phyloP scores from a whole-genome alignment of 495 filamentous ascomycete species.

The Penicillium argentinense region DNA sequence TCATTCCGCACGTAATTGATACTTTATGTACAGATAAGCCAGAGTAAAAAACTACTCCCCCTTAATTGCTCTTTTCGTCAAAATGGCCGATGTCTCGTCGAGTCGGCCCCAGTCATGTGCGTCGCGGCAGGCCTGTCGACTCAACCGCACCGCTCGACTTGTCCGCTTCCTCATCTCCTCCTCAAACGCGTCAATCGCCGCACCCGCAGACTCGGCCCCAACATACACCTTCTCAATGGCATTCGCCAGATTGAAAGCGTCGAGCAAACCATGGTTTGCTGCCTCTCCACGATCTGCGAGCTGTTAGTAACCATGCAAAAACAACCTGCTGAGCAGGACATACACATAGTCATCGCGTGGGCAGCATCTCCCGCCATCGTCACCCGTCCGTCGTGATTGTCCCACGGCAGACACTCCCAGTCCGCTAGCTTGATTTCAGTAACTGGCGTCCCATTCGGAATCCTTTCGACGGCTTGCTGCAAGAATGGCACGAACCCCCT shows the following conservation, averaged over 20 bases:
- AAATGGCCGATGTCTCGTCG: conserved; percentile 27
- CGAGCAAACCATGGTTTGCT: conserved; percentile 56
- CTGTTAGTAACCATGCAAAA: not conserved
- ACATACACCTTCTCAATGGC: conserved; percentile 20
- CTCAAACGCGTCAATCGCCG: conserved; percentile 52
- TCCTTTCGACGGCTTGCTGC: conserved; percentile 32
- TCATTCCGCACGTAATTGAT: not conserved
- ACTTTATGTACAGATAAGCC: not conserved
- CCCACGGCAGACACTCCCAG: conserved; percentile 44
- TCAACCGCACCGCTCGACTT: conserved; percentile 52
- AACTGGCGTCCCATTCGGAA: conserved; percentile 45
- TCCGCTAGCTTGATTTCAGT: conserved; percentile 54
- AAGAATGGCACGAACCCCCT: conserved; percentile 54
- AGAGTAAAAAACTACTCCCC: not conserved
- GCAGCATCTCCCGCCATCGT: conserved; percentile 60
- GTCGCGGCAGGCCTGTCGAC: conserved; percentile 58
- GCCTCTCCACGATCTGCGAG: conserved; percentile 51
- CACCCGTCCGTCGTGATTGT: conserved; percentile 47
- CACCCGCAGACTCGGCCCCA: conserved; percentile 15
- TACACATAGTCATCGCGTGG: conserved; percentile 64
- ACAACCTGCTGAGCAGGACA: no score
- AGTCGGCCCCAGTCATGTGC: conserved; percentile 53
- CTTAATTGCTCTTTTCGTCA: conserved; percentile 22
- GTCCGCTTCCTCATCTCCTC: conserved; percentile 48
- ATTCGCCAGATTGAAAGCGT: conserved; percentile 32